phyloP scores from a whole-genome alignment of 352 stramenopile genomes.

The Phytopythium oedochilum region DNA sequence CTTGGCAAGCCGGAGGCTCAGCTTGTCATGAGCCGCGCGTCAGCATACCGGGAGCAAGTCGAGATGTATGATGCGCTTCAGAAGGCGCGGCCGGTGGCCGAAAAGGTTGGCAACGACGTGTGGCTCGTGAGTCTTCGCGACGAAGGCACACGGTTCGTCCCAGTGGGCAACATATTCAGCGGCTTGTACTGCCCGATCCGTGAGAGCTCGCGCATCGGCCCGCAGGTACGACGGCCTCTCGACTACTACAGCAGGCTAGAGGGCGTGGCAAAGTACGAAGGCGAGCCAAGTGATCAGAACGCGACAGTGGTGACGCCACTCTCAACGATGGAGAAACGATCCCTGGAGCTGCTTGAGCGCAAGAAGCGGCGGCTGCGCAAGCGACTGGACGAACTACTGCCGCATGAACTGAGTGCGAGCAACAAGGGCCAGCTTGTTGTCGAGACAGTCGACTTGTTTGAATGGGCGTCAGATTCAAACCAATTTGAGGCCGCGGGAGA shows the following conservation, averaged over 20 bases:
- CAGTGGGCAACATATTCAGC: conserved; percentile 92
- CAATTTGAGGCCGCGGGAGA: conserved; percentile 6
- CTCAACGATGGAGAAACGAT: conserved; percentile 52
- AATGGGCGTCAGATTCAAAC: conserved; percentile 38
- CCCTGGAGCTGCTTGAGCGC: conserved; percentile 35
- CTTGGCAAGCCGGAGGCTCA: conserved; percentile 63
- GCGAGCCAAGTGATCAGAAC: neutral
- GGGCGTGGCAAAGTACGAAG: neutral
- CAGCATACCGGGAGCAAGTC: conserved; percentile 84
- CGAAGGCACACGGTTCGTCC: conserved; percentile 83
- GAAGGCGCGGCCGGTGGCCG: conserved; percentile 73
- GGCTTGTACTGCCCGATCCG: conserved; percentile 87
- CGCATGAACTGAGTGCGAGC: conserved; percentile 57
- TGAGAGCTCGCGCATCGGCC: conserved; percentile 54
- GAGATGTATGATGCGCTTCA: conserved; percentile 90
- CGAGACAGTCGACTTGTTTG: conserved; percentile 58
- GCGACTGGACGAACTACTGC: conserved; percentile 56
- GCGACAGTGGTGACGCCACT: conserved; percentile 1
- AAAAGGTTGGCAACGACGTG: conserved; percentile 85
- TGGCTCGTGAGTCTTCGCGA: conserved; percentile 89
- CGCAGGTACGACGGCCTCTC: conserved; percentile 52
- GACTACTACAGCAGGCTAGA: conserved; percentile 25
- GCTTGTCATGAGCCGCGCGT: conserved; percentile 82
- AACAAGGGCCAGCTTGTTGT: conserved; percentile 45
- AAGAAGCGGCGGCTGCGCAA: conserved; percentile 70